Conservation (phyloP, 2,329 filamentous ascomycete genomes). For the Aureobasidium vineae region DNA sequence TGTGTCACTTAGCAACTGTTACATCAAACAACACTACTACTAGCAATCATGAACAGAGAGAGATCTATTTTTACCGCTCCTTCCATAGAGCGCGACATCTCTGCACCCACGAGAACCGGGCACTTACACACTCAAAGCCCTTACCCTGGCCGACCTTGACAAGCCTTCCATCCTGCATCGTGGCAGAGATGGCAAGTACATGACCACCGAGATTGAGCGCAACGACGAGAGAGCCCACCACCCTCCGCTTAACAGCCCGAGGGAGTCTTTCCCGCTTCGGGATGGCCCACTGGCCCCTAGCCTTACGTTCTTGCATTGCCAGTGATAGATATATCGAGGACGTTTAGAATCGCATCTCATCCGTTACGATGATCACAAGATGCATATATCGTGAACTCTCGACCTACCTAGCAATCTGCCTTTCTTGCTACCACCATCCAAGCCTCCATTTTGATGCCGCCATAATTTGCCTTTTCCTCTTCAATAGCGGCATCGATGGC, state of each 20-base stretch:
- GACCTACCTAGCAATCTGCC: neutral
- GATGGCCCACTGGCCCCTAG: too few relatives aligned
- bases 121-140: neutral
- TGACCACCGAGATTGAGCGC: too few relatives aligned
- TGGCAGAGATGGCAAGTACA: too few relatives aligned
- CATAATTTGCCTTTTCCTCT: neutral
- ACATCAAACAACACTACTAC: neutral
- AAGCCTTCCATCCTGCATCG: too few relatives aligned
- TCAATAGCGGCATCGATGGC: constrained; percentile 1
- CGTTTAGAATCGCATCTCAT: neutral
- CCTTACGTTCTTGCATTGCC: too few relatives aligned
- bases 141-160: neutral
- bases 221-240: too few relatives aligned
- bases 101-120: neutral
- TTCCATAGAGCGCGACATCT: neutral
- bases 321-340: too few relatives aligned
- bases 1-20: neutral
- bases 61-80: neutral
- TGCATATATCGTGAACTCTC: neutral
- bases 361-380: neutral
- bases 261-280: too few relatives aligned
- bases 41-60: neutral
- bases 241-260: too few relatives aligned
- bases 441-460: constrained; percentile 3
- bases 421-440: constrained; percentile 7